phyloP scores from a whole-genome alignment of 495 filamentous ascomycete genomes.

The Hyaloscypha hepaticicola region DNA sequence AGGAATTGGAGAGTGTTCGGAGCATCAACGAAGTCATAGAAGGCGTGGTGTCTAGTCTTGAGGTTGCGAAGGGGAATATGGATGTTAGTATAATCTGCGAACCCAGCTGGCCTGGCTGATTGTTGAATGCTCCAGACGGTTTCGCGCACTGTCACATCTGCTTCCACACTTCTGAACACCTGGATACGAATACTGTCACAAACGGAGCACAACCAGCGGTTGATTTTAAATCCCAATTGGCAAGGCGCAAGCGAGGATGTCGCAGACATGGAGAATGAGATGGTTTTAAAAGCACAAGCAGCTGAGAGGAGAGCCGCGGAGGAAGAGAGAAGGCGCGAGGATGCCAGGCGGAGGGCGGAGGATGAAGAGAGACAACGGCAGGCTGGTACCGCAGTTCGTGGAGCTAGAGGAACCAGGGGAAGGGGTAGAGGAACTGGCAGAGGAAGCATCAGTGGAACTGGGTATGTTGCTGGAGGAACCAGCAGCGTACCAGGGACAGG shows the following conservation, averaged over 20 bases:
- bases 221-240: conserved; percentile 87
- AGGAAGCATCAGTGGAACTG: conserved; percentile 40
- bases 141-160: conserved; percentile 76
- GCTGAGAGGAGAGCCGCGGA: conserved; percentile 72
- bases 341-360: conserved; percentile 64
- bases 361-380: conserved; percentile 63
- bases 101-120: background rate
- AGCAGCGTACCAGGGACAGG: conserved; percentile 19
- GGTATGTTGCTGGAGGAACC: conserved; percentile 47
- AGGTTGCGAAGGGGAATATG: conserved; percentile 87
- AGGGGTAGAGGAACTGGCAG: conserved; percentile 45
- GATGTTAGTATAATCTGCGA: conserved; percentile 52
- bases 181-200: conserved; percentile 96
- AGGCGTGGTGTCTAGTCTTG: conserved; percentile 73
- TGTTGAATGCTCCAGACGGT: conserved; percentile 62
- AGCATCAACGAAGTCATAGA: conserved; percentile 87
- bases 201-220: conserved; percentile 93
- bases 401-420: conserved; percentile 40
- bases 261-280: conserved; percentile 77
- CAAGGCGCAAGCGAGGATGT: conserved; percentile 84
- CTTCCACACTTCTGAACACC: conserved; percentile 91
- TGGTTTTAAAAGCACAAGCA: conserved; percentile 64
- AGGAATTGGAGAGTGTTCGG: conserved; percentile 77
- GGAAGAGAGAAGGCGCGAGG: conserved; percentile 72
- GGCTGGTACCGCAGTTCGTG: conserved; percentile 43